Evolutionary conservation across 495 filamentous ascomycete species (phyloP).

Genomic region (Daldinia grandis): DNA sequence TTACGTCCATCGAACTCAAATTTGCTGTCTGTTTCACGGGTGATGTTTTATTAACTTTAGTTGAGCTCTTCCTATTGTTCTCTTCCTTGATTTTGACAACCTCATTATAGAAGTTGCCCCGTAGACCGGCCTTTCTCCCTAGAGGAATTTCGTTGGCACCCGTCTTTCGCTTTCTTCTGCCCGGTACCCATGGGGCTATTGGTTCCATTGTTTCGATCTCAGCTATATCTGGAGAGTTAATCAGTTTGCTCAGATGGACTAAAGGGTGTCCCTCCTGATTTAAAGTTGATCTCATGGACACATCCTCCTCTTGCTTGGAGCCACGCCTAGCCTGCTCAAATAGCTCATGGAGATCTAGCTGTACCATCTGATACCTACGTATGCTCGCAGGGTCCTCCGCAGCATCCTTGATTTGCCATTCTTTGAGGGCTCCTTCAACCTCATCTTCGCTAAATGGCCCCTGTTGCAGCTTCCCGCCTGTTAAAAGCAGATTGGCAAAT

Average conservation of each 20-base stretch:
- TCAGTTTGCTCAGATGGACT: background rate
- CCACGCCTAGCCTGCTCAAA: background rate
- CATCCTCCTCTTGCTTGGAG: background rate
- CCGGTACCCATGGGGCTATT: background rate
- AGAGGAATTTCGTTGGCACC: conserved; percentile 24
- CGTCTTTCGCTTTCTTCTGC: conserved; percentile 4
- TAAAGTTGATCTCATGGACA: background rate
- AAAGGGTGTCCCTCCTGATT: background rate
- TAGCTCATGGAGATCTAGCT: conserved; percentile 34
- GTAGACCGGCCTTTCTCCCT: background rate
- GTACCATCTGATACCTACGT: conserved; percentile 41
- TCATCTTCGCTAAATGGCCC: conserved; percentile 17
- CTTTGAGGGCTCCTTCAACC: conserved; percentile 39
- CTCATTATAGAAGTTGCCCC: conserved; percentile 7
- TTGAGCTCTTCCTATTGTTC: background rate
- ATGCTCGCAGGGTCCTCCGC: conserved; percentile 27
- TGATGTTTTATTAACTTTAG: background rate
- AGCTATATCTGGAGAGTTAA: background rate
- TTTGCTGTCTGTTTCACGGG: background rate
- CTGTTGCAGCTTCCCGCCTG: conserved; percentile 6
- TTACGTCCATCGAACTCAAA: background rate
- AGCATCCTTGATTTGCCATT: conserved; percentile 41
- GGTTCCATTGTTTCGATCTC: background rate
- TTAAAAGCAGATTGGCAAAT: conserved; percentile 32
- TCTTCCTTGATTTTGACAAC: background rate